Base-by-base conservation (phyloP, 768 basidiomycete genomes). In the Lactifluus hygrophoroides region DNA sequence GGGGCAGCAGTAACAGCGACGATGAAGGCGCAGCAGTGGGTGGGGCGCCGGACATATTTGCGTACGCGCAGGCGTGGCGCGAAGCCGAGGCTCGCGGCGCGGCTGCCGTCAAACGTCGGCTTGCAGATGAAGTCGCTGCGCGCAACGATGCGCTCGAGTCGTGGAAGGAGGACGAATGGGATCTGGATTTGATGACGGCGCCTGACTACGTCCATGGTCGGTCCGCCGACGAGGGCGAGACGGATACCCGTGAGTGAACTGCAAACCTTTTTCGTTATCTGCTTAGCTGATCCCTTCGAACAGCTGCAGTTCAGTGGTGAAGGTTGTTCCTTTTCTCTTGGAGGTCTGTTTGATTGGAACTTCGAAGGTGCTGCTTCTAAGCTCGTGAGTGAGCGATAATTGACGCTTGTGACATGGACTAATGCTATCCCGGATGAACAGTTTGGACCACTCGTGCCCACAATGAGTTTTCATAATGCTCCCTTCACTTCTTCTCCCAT, bases 91-190 rank as follows among this genome's bases (percentile, higher is more conserved):
- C 53, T 34, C 48, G 47, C 16, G 60, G 35, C 25, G 56, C 42
- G 13, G 34, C 44, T 17, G 5, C 28, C 1, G 45, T 42, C 42
- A 19, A 48, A 61, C 8, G 51, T 27, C 43, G 35, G 5, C 34
- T 60, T 3, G 54, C 49, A 17, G 49, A 17, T n/a, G 50, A 59
- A 23, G 54, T 34, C 11, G 48, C 28, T 4, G 6, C 42, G 23
- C 60, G 55, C 23, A 63, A 63, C 8, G 43, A 49, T 0, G 46
- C 45, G 51, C 58, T 64, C 21, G 51, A 54, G 9, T 45, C 56
- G 21, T 59, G 61, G 64, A 63, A 63, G 46, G 54, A 56, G 40
- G 62, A 53, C 2, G 64, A 64, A 30, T 64, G 64, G 64, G 64
- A 64, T 23, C 28, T 64, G 32, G 64, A 64, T 25, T 16, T 64